Conservation (phyloP, 495 filamentous ascomycete genomes). For the Echria macrotheca region DNA sequence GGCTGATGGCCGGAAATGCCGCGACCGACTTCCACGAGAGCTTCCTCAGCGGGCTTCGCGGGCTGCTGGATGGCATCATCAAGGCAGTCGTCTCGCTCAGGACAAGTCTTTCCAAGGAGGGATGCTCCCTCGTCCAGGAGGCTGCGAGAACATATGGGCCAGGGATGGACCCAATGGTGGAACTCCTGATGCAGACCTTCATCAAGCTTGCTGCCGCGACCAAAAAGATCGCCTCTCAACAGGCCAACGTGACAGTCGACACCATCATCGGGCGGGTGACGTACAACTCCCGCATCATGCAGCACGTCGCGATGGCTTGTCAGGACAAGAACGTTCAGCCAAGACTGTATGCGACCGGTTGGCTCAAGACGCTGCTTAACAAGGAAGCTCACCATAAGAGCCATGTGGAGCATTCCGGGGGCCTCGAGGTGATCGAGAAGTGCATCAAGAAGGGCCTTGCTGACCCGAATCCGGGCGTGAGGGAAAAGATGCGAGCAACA, state of each 20-base stretch:
- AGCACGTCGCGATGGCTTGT: constrained; percentile 71
- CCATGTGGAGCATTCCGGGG: constrained; percentile 76
- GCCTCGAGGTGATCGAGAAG: constrained; percentile 77
- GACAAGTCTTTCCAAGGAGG: constrained; percentile 82
- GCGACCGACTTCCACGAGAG: constrained; percentile 65
- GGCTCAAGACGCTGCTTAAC: constrained; percentile 75
- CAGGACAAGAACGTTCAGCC: constrained; percentile 91
- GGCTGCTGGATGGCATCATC: constrained; percentile 79
- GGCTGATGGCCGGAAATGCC: constrained; percentile 77
- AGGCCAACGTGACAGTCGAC: constrained; percentile 70
- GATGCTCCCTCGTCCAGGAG: constrained; percentile 80
- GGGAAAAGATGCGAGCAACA: constrained; percentile 73
- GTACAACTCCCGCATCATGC: constrained; percentile 71
- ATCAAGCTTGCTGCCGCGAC: constrained; percentile 81
- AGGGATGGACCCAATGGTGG: constrained; percentile 80
- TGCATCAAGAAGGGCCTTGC: constrained; percentile 77
- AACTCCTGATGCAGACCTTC: constrained; percentile 81
- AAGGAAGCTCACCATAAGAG: constrained; percentile 74
- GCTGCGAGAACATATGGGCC: constrained; percentile 70
- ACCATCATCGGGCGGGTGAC: constrained; percentile 70
- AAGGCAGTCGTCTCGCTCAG: constrained; percentile 81
- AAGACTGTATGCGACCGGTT: constrained; percentile 69
- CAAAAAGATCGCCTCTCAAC: constrained; percentile 83
- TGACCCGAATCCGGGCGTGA: constrained; percentile 82
- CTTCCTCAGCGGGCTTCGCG: constrained; percentile 65